These are phyloP conservation scores for Golubevia pallescens DNA, from an alignment of 1,284 basidiomycete species.

Conservation along the genomic window DNA sequence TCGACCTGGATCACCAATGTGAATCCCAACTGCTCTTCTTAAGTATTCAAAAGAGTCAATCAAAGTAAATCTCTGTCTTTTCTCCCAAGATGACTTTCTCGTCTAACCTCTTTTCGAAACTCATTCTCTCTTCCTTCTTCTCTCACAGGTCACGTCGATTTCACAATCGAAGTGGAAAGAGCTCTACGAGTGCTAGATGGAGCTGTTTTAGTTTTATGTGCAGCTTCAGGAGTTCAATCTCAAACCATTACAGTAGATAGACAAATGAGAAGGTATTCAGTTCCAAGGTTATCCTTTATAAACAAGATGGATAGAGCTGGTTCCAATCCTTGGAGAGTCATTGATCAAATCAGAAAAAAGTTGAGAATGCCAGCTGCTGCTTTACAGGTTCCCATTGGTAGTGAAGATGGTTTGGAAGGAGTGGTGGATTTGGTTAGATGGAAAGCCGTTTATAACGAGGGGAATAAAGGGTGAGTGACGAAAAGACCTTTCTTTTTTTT, in stretches of 20 bases:
- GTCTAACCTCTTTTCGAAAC: too few species aligned
- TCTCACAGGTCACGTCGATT: constrained; percentile 88
- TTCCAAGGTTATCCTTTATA: constrained; percentile 94
- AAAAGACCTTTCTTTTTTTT: too few species aligned
- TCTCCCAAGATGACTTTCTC: too few species aligned
- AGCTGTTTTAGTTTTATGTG: constrained; percentile 93
- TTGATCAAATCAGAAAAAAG: constrained; percentile 89
- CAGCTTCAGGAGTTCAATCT: constrained; percentile 93
- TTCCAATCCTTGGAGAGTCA: constrained; percentile 94
- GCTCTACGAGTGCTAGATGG: constrained; percentile 95
- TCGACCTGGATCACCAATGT: too few species aligned
- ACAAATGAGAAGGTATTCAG: constrained; percentile 94
- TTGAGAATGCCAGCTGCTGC: constrained; percentile 90
- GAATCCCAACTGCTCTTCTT: background rate
- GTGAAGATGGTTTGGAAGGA: constrained; percentile 84
- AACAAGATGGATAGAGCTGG: constrained; percentile 99
- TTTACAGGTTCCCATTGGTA: constrained; percentile 94
- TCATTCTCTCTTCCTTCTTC: background rate
- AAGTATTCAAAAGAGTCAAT: background rate
- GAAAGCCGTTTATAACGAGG: constrained; percentile 94
- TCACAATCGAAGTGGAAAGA: constrained; percentile 98
- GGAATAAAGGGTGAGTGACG: constrained; percentile 90
- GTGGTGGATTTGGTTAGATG: constrained; percentile 92
- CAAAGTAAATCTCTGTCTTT: background rate
- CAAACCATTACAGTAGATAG: constrained; percentile 99